phyloP scores from a whole-genome alignment of 345 rosid genomes.

The Citrus inodora region DNA sequence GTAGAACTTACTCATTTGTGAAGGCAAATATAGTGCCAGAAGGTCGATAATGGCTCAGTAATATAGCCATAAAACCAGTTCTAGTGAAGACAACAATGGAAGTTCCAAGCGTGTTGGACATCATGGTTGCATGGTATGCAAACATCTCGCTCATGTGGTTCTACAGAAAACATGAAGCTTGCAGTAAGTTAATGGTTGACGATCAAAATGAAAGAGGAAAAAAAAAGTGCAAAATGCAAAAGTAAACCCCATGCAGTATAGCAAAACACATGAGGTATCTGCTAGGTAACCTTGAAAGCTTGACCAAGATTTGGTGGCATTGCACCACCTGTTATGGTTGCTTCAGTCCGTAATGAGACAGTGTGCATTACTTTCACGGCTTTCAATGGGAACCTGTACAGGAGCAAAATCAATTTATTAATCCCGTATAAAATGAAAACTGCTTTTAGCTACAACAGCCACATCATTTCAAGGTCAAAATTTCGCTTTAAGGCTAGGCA shows the following conservation, averaged over 20 bases:
- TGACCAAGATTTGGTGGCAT: conserved; percentile 92
- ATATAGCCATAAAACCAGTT: conserved; percentile 92
- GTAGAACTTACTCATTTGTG: conserved; percentile 74
- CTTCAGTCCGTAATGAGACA: conserved; percentile 88
- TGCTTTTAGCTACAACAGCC: background rate
- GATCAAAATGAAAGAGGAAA: conserved; percentile 2
- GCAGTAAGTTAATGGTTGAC: conserved; percentile 12
- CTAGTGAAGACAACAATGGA: conserved; percentile 95
- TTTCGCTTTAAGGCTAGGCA: background rate
- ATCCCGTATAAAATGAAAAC: background rate
- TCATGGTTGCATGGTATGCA: conserved; percentile 99
- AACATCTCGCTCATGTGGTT: conserved; percentile 99
- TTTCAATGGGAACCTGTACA: conserved; percentile 77
- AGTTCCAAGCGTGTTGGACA: conserved; percentile 97
- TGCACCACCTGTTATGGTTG: conserved; percentile 68
- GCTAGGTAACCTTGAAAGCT: conserved; percentile 60
- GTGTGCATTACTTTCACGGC: conserved; percentile 99
- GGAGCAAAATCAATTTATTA: conserved; percentile 15
- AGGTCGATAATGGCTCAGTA: conserved; percentile 95
- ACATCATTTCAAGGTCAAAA: background rate
- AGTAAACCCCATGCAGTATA: background rate
- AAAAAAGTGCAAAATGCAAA: background rate
- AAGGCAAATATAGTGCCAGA: conserved; percentile 91
- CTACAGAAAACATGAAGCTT: conserved; percentile 39
- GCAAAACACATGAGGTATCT: background rate